These are phyloP conservation scores for Friedmanniomyces simplex DNA, from an alignment of 495 filamentous ascomycete genomes.

Conservation along the genomic window DNA sequence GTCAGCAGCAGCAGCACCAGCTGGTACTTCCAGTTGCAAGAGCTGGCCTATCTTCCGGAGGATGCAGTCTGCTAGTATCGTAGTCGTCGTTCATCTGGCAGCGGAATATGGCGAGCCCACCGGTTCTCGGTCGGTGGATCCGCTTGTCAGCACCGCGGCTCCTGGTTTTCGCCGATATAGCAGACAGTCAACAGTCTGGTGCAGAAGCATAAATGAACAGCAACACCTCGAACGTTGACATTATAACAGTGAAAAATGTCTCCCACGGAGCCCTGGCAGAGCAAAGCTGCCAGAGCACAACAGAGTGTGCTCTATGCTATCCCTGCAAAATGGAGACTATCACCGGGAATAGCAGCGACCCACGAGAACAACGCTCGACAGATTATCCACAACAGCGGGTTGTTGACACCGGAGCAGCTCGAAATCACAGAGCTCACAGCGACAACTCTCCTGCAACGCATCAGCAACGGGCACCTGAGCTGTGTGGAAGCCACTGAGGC, in stretches of 20 bases:
- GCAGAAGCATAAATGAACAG: too few species aligned
- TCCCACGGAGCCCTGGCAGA: neutral
- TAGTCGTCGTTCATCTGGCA: too few species aligned
- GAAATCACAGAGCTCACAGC: slow-evolving; percentile 7
- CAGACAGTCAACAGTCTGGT: too few species aligned
- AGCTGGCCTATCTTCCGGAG: neutral
- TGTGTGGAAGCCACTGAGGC: slow-evolving; percentile 39
- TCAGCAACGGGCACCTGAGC: neutral
- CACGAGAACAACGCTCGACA: neutral
- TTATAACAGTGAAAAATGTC: neutral
- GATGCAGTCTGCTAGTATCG: too few species aligned
- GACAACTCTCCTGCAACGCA: neutral
- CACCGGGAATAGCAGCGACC: neutral
- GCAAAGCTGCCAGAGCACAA: neutral
- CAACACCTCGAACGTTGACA: too few species aligned
- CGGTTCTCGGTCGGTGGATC: too few species aligned
- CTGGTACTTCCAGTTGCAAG: neutral
- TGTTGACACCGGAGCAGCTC: neutral
- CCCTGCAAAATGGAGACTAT: slow-evolving; percentile 1
- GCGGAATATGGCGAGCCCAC: too few species aligned
- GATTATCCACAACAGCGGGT: neutral
- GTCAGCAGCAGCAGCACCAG: neutral
- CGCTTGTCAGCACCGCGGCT: too few species aligned
- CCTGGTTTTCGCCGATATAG: too few species aligned
- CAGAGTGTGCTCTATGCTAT: slow-evolving; percentile 2